Evolutionary conservation across 306 rosid species (phyloP).

Genomic region (Pachyrhizus erosus): DNA sequence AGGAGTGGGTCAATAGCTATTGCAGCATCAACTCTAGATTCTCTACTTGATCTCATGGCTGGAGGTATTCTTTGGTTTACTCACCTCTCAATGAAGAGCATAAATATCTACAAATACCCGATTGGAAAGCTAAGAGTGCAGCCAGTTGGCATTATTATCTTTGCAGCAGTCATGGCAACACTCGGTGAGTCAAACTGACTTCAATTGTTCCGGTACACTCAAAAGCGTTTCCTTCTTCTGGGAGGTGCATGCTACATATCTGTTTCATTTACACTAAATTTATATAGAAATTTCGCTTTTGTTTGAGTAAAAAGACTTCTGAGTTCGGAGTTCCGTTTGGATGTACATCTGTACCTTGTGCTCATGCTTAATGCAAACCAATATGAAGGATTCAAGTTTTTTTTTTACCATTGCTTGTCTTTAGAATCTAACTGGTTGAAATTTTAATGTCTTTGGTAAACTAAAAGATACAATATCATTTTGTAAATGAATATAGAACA

Average conservation of each 20-base stretch:
- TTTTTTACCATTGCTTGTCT: constrained; percentile 1
- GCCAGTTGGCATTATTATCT: constrained; percentile 93
- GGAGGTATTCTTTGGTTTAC: constrained; percentile 98
- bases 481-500: neutral
- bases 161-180: constrained; percentile 97
- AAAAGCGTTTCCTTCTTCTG: neutral
- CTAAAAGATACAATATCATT: neutral
- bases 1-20: constrained; percentile 81
- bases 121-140: constrained; percentile 94
- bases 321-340: neutral
- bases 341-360: neutral
- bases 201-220: constrained; percentile 2
- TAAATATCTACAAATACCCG: constrained; percentile 81
- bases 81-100: constrained; percentile 81
- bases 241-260: neutral
- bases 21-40: constrained; percentile 84
- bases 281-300: neutral
- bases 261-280: neutral
- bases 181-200: constrained; percentile 55
- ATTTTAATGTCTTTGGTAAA: neutral
- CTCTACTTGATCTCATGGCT: constrained; percentile 88
- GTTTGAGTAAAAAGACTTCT: neutral
- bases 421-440: neutral
- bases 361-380: neutral
- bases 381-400: constrained; percentile 20